Evolutionary conservation across 2,329 filamentous ascomycete species (phyloP), one percentile per base, ranked within the genome.

Genomic region (Kalmusia sp.): DNA sequence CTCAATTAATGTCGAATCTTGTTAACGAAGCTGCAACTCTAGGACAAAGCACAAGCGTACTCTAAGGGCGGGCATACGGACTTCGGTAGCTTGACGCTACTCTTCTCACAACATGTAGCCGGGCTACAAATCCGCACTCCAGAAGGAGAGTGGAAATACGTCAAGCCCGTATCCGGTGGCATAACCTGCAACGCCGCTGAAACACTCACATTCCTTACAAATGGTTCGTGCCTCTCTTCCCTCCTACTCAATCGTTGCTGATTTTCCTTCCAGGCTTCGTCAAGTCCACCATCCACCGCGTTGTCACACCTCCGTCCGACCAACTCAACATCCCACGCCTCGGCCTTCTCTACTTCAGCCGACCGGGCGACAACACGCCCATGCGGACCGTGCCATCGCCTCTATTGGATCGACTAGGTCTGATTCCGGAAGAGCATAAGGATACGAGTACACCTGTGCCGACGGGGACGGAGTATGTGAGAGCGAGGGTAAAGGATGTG

Each of bases 81-180:
- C 52, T 69, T 84, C 0, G 82, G 82, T 0, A 80, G 79, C 0
- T 72, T 84, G 1, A 84, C 83, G 0, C 67, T 85, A 3, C 73
- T 85, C 0, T 85, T 85, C 70, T 74, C 82, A 0, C 83, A 85
- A 54, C 82, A 82, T 0, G 79, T 85, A 0, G 81, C 82, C 0
- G 82, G 78, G 0, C 70, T 85, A 1, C 82, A 85, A 57, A 81
- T 85, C 12, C 77, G 51, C 35, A 51, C 49, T 22, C 51, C 49
- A 41, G 64, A 74, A 33, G 70, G 69, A 3, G 59, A 61, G 8
- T 76, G 73, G 73, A 73, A 69, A 47, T 74, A 69, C 63, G 72
- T 75, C 5, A 68, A 68, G 54, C 67, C 73, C 4, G 64, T 72
- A 41, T 68, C 69, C 11, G 69, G 59, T 2, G 68, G 63, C n/a